Evolutionary conservation across 176 grass and related monocot genomes (phyloP), one percentile per base, ranked within the genome.

Genomic region (Saccharum officinarum): DNA sequence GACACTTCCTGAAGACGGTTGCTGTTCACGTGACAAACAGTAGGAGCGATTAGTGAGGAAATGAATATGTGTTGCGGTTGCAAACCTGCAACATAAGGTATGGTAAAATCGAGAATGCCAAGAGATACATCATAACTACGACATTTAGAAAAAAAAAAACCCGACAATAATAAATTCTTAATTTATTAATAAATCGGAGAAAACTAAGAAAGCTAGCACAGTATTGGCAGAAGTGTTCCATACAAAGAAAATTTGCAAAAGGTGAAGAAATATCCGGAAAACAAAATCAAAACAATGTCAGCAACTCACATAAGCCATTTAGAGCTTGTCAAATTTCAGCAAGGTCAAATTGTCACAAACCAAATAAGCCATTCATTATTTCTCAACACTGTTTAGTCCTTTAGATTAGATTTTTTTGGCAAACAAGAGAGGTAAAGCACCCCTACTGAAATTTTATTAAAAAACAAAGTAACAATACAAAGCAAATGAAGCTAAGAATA

Each of bases 21-120:
- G 71, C 78, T 86, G 49, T 65, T 63, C 77, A 46, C 67, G 80
- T 85, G 77, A 33, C 46, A 77, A 16, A 12, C 4, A 30, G 66
- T 55, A 2, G 20, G 13, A 69, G 11, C 3, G 30, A 67, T 77
- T 76, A 89, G 41, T 30, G 50, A 71, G 80, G 11, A 16, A 0
- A n/a, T 59, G 18, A 20, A 17, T 7, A 38, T 20, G 12, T 23
- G 13, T n/a, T 40, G 46, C n/a, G 10, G 33, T 76, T 22, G 18
- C 52, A 55, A 55, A 55, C 6, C 18, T 55, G 46, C 3, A 50
- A 18, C 50, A 6, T 5, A 14, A 20, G 2, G 18, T 59, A 59
- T 10, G 54, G 54, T 55, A 55, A 55, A 55, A n/a, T 59, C 20
- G 0, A n/a, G 54, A 59, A 59, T 59, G 7, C 20, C 20, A 9